phyloP scores from a whole-genome alignment of 352 stramenopile genomes.

The Globisporangium sylvaticum region DNA sequence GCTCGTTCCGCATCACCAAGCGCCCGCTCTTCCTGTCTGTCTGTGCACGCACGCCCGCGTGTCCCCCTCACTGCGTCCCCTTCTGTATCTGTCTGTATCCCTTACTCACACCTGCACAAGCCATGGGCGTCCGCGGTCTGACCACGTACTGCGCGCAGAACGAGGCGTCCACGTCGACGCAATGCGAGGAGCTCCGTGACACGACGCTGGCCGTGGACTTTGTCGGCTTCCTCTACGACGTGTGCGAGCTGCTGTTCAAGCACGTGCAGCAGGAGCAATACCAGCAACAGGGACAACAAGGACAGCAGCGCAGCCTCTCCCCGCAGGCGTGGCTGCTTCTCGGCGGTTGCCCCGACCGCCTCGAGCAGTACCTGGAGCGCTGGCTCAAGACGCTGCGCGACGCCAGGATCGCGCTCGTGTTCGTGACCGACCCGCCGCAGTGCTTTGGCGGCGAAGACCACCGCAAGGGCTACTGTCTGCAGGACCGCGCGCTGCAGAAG shows the following conservation, averaged over 20 bases:
- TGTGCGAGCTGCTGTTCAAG: constrained; percentile 54
- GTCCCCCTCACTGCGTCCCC: too few species aligned
- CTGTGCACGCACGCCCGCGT: not conserved
- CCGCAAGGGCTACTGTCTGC: constrained; percentile 53
- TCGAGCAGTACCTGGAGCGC: constrained; percentile 38
- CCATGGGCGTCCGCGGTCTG: constrained; percentile 65
- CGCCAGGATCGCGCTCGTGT: constrained; percentile 49
- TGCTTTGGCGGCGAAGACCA: constrained; percentile 69
- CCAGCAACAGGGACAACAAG: constrained; percentile 1
- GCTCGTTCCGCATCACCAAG: not conserved
- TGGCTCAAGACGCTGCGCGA: constrained; percentile 45
- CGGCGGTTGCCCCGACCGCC: constrained; percentile 41
- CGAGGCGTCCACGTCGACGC: constrained; percentile 37
- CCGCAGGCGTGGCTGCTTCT: constrained; percentile 57
- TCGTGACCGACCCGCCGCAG: constrained; percentile 71
- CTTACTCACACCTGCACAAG: not conserved
- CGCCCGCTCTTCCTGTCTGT: not conserved
- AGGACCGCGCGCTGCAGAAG: constrained; percentile 59
- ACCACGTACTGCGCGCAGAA: constrained; percentile 54
- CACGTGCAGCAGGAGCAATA: constrained; percentile 23
- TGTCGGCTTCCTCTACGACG: constrained; percentile 69
- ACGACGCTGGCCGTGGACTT: constrained; percentile 81
- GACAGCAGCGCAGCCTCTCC: constrained; percentile 20
- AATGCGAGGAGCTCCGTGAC: constrained; percentile 35
- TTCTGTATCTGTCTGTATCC: not conserved